Percentiles rank a stretch among this genome's conserved stretches.
These are phyloP conservation scores for Rhizopus delemar DNA, from an alignment of 371 early-diverging fungal genomes.

Conservation along the genomic window DNA sequence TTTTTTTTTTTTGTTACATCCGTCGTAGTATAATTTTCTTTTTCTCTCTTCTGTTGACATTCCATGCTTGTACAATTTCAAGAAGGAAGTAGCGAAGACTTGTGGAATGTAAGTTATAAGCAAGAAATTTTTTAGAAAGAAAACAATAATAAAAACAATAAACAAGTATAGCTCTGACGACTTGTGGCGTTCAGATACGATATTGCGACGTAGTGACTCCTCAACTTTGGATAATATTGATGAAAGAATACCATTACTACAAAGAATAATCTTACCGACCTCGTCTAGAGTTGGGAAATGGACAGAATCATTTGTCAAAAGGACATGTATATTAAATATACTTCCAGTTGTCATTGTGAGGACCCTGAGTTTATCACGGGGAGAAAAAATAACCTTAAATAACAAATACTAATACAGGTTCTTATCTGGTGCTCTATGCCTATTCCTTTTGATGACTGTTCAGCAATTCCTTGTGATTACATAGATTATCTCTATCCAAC, in stretches of 20 bases:
- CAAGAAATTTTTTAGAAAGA: not conserved
- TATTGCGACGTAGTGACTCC: not conserved
- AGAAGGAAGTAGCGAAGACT: constrained; percentile 33
- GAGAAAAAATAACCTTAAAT: constrained; percentile 12
- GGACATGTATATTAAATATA: constrained; percentile 38
- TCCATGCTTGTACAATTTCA: constrained; percentile 31
- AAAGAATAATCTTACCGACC: constrained; percentile 40
- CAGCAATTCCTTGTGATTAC: constrained; percentile 19
- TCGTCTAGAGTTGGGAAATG: constrained; percentile 43
- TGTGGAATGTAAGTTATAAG: constrained; percentile 28
- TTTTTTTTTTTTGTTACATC: not conserved
- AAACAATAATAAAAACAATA: not conserved
- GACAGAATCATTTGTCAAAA: constrained; percentile 51
- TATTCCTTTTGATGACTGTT: constrained; percentile 37
- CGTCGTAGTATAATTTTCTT: not conserved
- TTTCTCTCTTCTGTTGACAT: not conserved
- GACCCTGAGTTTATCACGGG: not conserved
- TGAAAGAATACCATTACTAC: constrained; percentile 44
- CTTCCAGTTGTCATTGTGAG: constrained; percentile 49
- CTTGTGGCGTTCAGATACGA: constrained; percentile 29
- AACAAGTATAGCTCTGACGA: constrained; percentile 27
- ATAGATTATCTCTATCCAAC: constrained; percentile 16
- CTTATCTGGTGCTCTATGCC: constrained; percentile 41
- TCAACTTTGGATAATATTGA: constrained; percentile 29
- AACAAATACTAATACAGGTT: constrained; percentile 18